Base-by-base conservation (phyloP, 2,329 filamentous ascomycete species). In the Colletotrichum endophyticum region DNA sequence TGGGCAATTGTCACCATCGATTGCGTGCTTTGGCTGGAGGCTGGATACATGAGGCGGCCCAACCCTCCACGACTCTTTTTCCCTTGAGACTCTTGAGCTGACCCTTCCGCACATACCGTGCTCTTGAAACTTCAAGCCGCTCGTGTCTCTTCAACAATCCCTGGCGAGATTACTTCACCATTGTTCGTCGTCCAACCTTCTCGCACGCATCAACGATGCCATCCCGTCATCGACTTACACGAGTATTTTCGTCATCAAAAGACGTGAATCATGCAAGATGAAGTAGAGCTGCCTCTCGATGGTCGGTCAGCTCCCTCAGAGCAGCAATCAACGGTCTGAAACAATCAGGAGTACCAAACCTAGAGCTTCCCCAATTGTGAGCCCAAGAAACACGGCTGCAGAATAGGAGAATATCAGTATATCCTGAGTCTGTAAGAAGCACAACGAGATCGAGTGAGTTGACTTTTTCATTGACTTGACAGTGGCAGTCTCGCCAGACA, bases 1-100 rank as follows among this genome's bases (percentile, higher is more conserved):
- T 76, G 70, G 64, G 15, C 64, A 73, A 69, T 69, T 64, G 57
- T 66, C 73, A 73, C 44, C 73, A 73, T 73, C 73, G 73, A 76
- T 76, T 76, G 73, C 73, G 73, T 76, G 73, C 67, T 76, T 68
- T 22, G 32, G 28, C n/a, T 30, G 32, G 30, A n/a, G 19, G 22
- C 56, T 19, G 39, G 22, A 64, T 76, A 68, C 70, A 68, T 76
- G 30, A 73, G 28, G 8, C 30, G 36, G 12, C 30, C 19, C 27
- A 49, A 49, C 44, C 44, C 44, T 13, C 44, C 44, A 22, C n/a
- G 44, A 7, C 19, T 49, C n/a, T 22, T n/a, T 49, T 13, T 49
- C 6, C 6, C 39, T 44, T 44, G 16, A 22, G n/a, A 22, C n/a
- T 49, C 12, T 49, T 49, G 19, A 49, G 9, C n/a, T 22, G 12